phyloP scores from a whole-genome alignment of 2,329 filamentous ascomycete species.

The Trichoderma afroharzianum region DNA sequence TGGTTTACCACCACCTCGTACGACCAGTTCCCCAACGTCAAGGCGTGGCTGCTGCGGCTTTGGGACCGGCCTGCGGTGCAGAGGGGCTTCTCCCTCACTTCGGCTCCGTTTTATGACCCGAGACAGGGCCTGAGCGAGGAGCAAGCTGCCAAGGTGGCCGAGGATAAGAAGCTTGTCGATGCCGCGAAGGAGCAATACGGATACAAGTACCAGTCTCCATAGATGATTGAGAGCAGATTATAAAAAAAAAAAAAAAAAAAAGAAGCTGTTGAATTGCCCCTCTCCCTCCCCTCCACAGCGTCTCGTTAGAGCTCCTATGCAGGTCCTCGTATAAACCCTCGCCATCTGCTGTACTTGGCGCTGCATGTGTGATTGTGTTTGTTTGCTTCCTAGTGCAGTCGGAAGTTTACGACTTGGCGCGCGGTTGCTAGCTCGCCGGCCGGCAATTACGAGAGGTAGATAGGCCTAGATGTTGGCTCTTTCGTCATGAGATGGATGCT shows the following conservation, averaged over 20 bases:
- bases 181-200: constrained; percentile 44
- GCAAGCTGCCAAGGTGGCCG: constrained; percentile 24
- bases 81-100: constrained; percentile 68
- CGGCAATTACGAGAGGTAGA: not conserved
- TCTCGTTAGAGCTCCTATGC: not conserved
- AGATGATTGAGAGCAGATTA: not conserved
- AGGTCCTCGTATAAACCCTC: not conserved
- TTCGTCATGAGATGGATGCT: not conserved
- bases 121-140: constrained; percentile 21
- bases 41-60: constrained; percentile 70
- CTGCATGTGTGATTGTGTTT: not conserved
- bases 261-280: not conserved
- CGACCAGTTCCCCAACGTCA: constrained; percentile 65
- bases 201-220: constrained; percentile 46
- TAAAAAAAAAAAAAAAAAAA: not conserved
- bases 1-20: constrained; percentile 40
- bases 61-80: constrained; percentile 64
- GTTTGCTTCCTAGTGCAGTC: not conserved
- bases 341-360: not conserved
- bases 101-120: constrained; percentile 40
- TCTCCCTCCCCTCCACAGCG: not conserved
- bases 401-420: not conserved
- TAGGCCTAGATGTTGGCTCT: not conserved
- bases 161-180: constrained; percentile 33
- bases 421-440: not conserved